These are phyloP conservation scores for Penicillium manginii DNA, from an alignment of 495 filamentous ascomycete species.

Conservation along the genomic window DNA sequence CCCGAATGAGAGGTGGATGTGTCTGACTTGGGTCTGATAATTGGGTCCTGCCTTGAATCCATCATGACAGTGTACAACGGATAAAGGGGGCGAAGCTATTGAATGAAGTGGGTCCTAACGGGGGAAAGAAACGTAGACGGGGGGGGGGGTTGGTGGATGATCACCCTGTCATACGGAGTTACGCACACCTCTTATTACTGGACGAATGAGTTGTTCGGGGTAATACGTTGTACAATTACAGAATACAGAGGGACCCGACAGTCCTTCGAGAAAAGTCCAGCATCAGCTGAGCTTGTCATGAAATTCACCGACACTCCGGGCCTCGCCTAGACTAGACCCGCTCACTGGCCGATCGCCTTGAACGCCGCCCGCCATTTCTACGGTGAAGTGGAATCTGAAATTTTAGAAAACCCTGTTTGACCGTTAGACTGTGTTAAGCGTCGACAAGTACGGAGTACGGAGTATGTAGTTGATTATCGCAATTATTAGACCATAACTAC, in stretches of 20 bases:
- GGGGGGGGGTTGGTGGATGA: constrained; percentile 14
- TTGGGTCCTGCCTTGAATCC: background rate
- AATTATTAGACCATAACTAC: background rate
- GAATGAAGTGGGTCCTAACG: constrained; percentile 9
- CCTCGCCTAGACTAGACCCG: constrained; percentile 20
- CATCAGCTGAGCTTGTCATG: constrained; percentile 33
- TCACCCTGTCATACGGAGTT: constrained; percentile 20
- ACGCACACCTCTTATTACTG: background rate
- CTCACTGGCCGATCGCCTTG: constrained; percentile 25
- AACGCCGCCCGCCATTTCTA: background rate
- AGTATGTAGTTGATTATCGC: background rate
- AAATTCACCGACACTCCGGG: constrained; percentile 37
- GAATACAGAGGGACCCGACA: background rate
- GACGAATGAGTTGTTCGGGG: background rate
- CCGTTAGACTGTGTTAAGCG: background rate
- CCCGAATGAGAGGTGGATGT: background rate
- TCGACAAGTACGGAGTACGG: too few relatives aligned
- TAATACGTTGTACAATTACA: constrained; percentile 5
- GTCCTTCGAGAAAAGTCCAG: constrained; percentile 26
- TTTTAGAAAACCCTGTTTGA: background rate
- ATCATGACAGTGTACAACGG: background rate
- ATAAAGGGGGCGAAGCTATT: constrained; percentile 11
- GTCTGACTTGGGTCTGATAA: constrained; percentile 10
- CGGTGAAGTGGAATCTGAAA: background rate
- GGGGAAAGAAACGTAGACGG: constrained; percentile 8